phyloP scores from a whole-genome alignment of 345 rosid species.

The Dipteronia dyeriana region DNA sequence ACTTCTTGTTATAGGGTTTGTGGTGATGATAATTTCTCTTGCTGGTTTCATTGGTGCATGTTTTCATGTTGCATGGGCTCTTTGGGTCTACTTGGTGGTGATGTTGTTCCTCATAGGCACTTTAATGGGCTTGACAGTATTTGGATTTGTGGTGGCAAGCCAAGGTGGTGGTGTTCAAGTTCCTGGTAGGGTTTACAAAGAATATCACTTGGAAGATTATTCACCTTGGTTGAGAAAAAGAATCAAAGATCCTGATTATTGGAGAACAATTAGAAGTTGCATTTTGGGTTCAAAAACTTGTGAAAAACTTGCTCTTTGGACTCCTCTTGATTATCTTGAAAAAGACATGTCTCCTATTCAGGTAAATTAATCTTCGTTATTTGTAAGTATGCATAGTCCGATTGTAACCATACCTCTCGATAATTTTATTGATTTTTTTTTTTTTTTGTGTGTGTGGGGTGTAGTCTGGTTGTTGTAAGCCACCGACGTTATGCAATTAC shows the following conservation, averaged over 20 bases:
- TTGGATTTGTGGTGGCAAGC: slow-evolving; percentile 79
- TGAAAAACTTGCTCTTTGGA: slow-evolving; percentile 64
- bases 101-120: slow-evolving; percentile 72
- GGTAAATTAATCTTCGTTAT: slow-evolving; percentile 36
- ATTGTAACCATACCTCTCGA: no score
- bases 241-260: slow-evolving; percentile 52
- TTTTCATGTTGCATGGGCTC: slow-evolving; percentile 75
- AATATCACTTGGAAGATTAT: slow-evolving; percentile 69
- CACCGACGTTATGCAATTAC: slow-evolving; percentile 85
- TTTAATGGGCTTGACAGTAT: slow-evolving; percentile 62
- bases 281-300: slow-evolving; percentile 74
- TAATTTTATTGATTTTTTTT: background rate
- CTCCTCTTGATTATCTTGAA: slow-evolving; percentile 75
- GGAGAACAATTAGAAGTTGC: slow-evolving; percentile 74
- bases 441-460: background rate
- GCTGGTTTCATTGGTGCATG: slow-evolving; percentile 96
- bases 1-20: slow-evolving; percentile 72
- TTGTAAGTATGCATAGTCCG: no score
- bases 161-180: slow-evolving; percentile 77
- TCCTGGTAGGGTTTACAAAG: slow-evolving; percentile 68
- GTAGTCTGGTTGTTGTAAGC: slow-evolving; percentile 97
- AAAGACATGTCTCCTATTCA: slow-evolving; percentile 74
- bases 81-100: slow-evolving; percentile 86
- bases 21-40: slow-evolving; percentile 65
- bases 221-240: slow-evolving; percentile 78